Evolutionary conservation across 208 protist genomes (phyloP).

Genomic region (Porcisia deanei): DNA sequence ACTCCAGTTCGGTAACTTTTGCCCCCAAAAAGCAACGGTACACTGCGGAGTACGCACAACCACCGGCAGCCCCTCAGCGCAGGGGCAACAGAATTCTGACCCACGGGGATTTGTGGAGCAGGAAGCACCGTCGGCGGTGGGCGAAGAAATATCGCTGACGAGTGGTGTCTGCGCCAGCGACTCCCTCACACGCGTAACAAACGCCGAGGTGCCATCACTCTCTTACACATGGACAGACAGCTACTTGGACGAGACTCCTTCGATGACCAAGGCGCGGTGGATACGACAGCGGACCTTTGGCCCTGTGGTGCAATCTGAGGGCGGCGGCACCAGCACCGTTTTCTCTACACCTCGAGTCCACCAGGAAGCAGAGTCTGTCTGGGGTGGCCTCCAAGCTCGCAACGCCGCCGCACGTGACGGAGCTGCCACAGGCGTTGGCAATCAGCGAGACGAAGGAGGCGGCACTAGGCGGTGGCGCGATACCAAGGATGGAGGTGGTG

Average conservation of each 20-base stretch:
- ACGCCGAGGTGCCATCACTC: slow-evolving; percentile 16
- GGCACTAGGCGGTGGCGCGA: neutral
- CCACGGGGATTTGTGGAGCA: neutral
- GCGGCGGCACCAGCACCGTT: slow-evolving; percentile 25
- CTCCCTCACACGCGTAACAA: neutral
- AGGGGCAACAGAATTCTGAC: neutral
- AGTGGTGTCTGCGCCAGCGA: slow-evolving; percentile 1
- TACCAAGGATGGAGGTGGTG: neutral
- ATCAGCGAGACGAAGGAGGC: neutral
- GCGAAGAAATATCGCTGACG: neutral
- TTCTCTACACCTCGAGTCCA: slow-evolving; percentile 10
- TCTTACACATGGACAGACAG: slow-evolving; percentile 44
- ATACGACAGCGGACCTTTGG: slow-evolving; percentile 38
- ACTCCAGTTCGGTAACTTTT: neutral
- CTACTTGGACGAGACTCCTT: slow-evolving; percentile 33
- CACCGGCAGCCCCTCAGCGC: neutral
- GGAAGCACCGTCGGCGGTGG: neutral
- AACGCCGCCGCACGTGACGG: slow-evolving; percentile 1
- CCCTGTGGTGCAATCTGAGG: slow-evolving; percentile 40
- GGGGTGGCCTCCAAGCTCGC: slow-evolving; percentile 14
- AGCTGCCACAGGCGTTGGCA: neutral
- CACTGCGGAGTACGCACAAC: neutral
- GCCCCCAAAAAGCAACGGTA: neutral
- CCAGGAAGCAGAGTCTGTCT: slow-evolving; percentile 12
- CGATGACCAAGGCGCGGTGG: slow-evolving; percentile 33